Base-by-base conservation (phyloP, 2,329 filamentous ascomycete genomes). In the Lecanoromycetidae sp. region DNA sequence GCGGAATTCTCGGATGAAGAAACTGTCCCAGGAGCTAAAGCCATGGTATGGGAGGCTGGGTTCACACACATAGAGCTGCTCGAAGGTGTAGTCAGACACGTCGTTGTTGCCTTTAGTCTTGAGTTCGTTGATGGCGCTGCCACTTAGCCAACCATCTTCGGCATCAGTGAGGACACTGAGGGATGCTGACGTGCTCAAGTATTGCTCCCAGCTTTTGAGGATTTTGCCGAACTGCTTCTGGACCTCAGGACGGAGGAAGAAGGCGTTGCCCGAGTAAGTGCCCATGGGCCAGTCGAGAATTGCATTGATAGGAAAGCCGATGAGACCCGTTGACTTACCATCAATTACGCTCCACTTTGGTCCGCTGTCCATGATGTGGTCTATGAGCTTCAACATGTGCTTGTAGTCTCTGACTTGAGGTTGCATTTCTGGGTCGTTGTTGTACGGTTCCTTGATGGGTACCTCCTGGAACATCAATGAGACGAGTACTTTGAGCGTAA, bases 1-100 rank as follows among this genome's bases (percentile, higher is more conserved):
- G 7, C 63, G 68, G 46, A 83, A 70, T 4, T 66, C 48, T 5
- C 81, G 71, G 0, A 77, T 82, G 63, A 85, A 84, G 64, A 84
- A 85, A 56, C 76, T 66, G 49, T 85, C 80, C 81, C 81, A 84
- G 0, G 77, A 82, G 47, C 68, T 74, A 65, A 68, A 84, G 15
- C 80, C 80, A 52, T 75, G 70, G 57, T 79, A 59, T 53, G 72
- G 62, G 4, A 67, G 66, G 0, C 58, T 61, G 0, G 76, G 70
- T 34, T 82, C 74, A 57, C 79, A 83, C 15, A 71, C 54, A 59
- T 74, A 83, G 57, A 81, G 68, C 15, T 81, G 69, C 48, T 80
- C 70, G 50, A 81, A 80, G 39, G 61, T 68, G 56, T 70, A 59
- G 15, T 54, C 47, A 40, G 38, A 26, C 23, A n/a, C 30, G 17